These are phyloP conservation scores for Sonneratia caseolaris DNA, from an alignment of 345 rosid genomes.

Conservation along the genomic window DNA sequence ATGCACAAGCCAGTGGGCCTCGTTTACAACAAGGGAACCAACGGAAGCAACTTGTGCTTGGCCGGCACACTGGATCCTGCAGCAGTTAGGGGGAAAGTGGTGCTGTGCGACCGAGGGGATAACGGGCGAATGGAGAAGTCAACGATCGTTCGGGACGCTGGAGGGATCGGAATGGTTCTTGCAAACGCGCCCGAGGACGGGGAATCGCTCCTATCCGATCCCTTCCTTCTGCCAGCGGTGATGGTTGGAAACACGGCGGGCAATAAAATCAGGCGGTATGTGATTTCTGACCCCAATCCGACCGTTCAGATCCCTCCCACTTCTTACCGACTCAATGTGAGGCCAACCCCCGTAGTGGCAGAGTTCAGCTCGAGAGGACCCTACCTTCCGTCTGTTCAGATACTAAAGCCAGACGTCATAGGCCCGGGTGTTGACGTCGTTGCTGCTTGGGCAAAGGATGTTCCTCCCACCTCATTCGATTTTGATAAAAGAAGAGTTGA, in stretches of 20 bases:
- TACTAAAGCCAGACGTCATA: conserved; percentile 82
- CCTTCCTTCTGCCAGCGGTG: conserved; percentile 60
- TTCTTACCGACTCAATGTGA: conserved; percentile 55
- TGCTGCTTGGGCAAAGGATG: conserved; percentile 65
- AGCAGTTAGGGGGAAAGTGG: conserved; percentile 61
- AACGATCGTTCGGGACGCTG: conserved; percentile 58
- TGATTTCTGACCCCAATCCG: conserved; percentile 30
- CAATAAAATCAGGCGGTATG: conserved; percentile 42
- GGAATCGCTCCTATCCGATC: conserved; percentile 63
- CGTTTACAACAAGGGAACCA: conserved; percentile 38
- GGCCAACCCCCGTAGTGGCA: conserved; percentile 78
- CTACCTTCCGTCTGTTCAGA: conserved; percentile 48
- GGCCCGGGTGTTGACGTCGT: conserved; percentile 90
- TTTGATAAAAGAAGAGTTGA: conserved; percentile 44
- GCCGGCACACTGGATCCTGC: conserved; percentile 58
- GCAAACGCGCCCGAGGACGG: conserved; percentile 46
- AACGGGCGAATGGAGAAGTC: conserved; percentile 72
- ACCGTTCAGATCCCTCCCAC: conserved; percentile 41
- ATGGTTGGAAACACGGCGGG: conserved; percentile 59
- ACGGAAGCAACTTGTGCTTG: conserved; percentile 40
- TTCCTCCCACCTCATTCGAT: conserved; percentile 52
- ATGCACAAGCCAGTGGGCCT: conserved; percentile 44
- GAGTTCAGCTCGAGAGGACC: conserved; percentile 91
- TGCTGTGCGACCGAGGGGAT: conserved; percentile 70
- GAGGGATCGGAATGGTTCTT: conserved; percentile 83